Percentiles rank a stretch among this genome's conserved stretches.
These are phyloP conservation scores for Guillardia theta DNA, from an alignment of 78 protist genomes.

Conservation along the genomic window DNA sequence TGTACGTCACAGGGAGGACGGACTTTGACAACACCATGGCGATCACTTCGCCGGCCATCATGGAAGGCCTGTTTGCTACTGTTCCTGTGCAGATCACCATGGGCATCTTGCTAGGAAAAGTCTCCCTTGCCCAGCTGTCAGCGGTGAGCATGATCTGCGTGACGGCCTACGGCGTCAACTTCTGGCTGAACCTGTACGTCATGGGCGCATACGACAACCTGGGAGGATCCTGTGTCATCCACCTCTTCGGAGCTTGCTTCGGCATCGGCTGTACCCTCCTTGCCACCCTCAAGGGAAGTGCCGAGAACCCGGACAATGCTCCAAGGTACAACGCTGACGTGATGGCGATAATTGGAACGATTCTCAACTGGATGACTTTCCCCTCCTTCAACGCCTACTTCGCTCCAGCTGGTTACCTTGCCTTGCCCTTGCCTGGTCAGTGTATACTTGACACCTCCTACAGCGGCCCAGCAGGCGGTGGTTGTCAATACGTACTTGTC, in stretches of 20 bases:
- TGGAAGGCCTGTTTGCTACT: background rate
- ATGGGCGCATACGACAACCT: background rate
- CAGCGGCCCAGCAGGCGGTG: background rate
- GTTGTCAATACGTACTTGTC: background rate
- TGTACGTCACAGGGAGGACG: background rate
- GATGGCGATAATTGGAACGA: background rate
- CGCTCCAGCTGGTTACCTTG: background rate
- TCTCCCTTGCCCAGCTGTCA: background rate
- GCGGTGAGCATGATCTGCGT: background rate
- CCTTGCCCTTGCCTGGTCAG: no score
- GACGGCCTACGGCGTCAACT: background rate
- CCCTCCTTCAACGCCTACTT: background rate
- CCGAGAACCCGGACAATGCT: background rate
- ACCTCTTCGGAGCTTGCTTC: conserved; percentile 27
- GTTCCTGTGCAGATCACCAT: conserved; percentile 7
- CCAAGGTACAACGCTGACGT: conserved; percentile 14
- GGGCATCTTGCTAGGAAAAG: background rate
- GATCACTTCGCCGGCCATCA: background rate
- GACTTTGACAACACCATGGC: background rate
- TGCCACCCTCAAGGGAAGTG: background rate
- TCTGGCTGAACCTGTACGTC: background rate
- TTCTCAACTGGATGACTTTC: background rate
- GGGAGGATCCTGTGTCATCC: background rate
- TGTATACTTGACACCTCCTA: no score
- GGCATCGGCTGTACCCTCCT: background rate